phyloP scores from a whole-genome alignment of 2,329 filamentous ascomycete genomes.

The Botrytis sinoallii region DNA sequence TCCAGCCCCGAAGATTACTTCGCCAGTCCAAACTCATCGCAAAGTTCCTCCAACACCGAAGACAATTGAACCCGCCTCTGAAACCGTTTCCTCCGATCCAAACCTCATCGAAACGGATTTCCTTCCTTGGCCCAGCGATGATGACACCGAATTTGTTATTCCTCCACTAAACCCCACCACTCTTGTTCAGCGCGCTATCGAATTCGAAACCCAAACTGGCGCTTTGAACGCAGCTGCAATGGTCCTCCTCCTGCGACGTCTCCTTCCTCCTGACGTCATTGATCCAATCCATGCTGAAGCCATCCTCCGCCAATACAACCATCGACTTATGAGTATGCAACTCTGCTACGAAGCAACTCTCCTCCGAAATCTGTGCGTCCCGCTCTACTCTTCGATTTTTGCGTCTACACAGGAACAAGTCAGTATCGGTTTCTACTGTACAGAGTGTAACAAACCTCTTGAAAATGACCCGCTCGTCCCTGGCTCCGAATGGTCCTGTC shows the following conservation, averaged over 20 bases:
- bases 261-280: constrained; percentile 54
- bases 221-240: constrained; percentile 60
- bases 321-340: constrained; percentile 56
- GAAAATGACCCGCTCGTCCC: constrained; percentile 43
- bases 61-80: not conserved
- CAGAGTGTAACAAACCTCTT: constrained; percentile 52
- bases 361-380: constrained; percentile 55
- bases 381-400: constrained; percentile 55
- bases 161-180: constrained; percentile 54
- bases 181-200: constrained; percentile 51
- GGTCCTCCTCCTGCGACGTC: constrained; percentile 55
- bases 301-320: constrained; percentile 58
- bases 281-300: constrained; percentile 54
- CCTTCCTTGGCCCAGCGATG: constrained; percentile 55
- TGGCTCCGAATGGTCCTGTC: constrained; percentile 53
- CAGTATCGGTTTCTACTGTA: constrained; percentile 53
- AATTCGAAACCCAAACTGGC: constrained; percentile 55
- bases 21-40: constrained; percentile 28
- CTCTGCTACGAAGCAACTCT: constrained; percentile 60
- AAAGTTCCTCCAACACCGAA: constrained; percentile 17
- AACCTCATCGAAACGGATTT: constrained; percentile 56
- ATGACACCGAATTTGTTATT: constrained; percentile 54
- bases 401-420: constrained; percentile 53
- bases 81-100: constrained; percentile 29
- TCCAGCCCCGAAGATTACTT: constrained; percentile 14